Evolutionary conservation across 768 basidiomycete genomes (phyloP), one percentile per base, ranked within the genome.

Genomic region (Pulveroboletus sp.): DNA sequence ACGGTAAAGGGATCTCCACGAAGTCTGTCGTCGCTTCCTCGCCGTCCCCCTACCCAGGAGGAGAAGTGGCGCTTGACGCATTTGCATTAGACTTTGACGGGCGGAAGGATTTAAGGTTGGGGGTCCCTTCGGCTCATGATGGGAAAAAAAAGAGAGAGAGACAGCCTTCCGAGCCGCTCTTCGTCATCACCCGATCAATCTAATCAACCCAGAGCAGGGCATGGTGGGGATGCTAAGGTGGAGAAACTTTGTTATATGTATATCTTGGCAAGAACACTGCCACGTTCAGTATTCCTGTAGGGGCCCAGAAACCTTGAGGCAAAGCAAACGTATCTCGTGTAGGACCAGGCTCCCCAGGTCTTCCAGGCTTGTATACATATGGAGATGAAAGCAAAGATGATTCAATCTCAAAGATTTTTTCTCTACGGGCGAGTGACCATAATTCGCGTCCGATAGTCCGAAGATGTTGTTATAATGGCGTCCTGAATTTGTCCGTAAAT

Each of bases 401-500:
- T 28, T 28, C 6, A 28, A 33, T 14, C 32, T 33, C 32, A 33
- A 33, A 6, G 6, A 6, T 33, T 33, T 33, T 33, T 33, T 33
- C 32, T 14, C 32, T 14, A 33, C 32, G 32, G 14, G 6, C 6
- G 13, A 33, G 14, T 5, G 32, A 15, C 4, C 13, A 14, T 33
- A 33, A 33, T 33, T 33, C 32, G 32, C 32, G 14, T 33, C 32
- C 32, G 32, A 15, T 15, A 33, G 32, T 33, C 32, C 32, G 32
- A 14, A 14, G 32, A 41, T 55, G 33, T 26, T 43, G 47, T 44
- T 39, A 48, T 39, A n/a, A 45, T 9, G 51, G 47, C 21, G 21
- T 33, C 64, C 64, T 65, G 55, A 65, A 65, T 65, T 47, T 66
- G 52, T 27, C 65, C 57, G 28, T 45, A 51, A 58, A 53, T 56